Conservation (phyloP, 2,329 filamentous ascomycete genomes). For the Colletotrichum cuscutae region DNA sequence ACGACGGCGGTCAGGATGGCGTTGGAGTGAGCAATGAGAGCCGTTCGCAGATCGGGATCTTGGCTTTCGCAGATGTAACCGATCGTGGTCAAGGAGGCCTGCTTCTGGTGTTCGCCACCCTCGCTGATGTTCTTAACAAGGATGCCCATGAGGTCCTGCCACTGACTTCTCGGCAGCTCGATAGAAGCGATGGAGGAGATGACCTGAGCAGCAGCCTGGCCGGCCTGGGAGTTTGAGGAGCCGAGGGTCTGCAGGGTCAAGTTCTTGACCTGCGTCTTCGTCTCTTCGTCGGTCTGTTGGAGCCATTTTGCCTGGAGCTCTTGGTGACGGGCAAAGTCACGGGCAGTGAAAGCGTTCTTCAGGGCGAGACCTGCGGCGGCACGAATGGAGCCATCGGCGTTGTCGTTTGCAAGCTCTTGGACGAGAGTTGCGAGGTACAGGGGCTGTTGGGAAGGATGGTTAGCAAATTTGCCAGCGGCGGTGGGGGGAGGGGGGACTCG, state of each 20-base stretch:
- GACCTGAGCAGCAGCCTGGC: conserved; percentile 91
- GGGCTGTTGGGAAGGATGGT: conserved; percentile 66
- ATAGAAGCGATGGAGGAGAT: conserved; percentile 94
- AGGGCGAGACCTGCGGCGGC: conserved; percentile 94
- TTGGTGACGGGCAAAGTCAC: conserved; percentile 87
- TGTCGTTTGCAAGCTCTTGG: conserved; percentile 92
- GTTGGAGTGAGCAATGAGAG: conserved; percentile 89
- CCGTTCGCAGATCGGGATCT: conserved; percentile 84
- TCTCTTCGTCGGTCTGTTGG: conserved; percentile 80
- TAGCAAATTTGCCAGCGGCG: conserved; percentile 37
- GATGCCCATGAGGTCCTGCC: conserved; percentile 88
- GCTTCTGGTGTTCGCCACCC: conserved; percentile 89
- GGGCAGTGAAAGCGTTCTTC: conserved; percentile 97
- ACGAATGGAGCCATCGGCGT: conserved; percentile 84
- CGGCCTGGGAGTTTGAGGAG: conserved; percentile 83
- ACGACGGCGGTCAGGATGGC: conserved; percentile 98
- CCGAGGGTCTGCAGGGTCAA: conserved; percentile 88
- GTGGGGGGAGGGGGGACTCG: conserved; percentile 34
- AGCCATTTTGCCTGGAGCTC: conserved; percentile 96
- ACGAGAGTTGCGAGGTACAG: conserved; percentile 93
- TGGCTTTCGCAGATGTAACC: conserved; percentile 98
- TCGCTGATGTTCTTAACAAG: conserved; percentile 93
- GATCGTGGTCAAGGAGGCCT: conserved; percentile 94
- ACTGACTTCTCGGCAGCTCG: conserved; percentile 92
- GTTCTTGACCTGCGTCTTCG: conserved; percentile 89